Evolutionary conservation across 768 basidiomycete genomes (phyloP).

Genomic region (Gloeostereum incarnatum): DNA sequence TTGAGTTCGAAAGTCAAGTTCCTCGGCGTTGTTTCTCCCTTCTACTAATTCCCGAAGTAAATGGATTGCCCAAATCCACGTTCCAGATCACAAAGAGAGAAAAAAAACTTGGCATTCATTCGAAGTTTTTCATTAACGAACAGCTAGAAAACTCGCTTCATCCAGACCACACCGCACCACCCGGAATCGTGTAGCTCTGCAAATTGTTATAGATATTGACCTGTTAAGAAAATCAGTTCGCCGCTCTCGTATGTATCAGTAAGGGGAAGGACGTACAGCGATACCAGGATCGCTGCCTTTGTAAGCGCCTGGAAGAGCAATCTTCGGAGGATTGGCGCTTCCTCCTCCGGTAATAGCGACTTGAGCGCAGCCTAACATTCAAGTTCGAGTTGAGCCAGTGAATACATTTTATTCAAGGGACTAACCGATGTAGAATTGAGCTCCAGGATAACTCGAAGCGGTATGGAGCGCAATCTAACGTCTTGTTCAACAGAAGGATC

Average conservation of each 20-base stretch:
- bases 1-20: too few species aligned
- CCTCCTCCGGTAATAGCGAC: constrained; percentile 36
- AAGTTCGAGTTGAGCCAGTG: not conserved
- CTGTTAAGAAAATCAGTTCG: constrained; percentile 11
- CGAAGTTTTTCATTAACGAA: too few species aligned
- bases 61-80: too few species aligned
- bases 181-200: constrained; percentile 37
- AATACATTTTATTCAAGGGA: not conserved
- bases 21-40: too few species aligned
- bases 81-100: too few species aligned
- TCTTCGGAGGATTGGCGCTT: constrained; percentile 35
- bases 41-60: too few species aligned
- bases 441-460: constrained; percentile 34
- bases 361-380: constrained; percentile 33
- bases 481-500: not conserved
- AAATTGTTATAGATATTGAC: constrained; percentile 50
- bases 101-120: too few species aligned
- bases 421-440: constrained; percentile 38
- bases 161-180: constrained; percentile 28
- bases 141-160: too few species aligned
- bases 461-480: constrained; percentile 25
- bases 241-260: not conserved
- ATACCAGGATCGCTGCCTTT: constrained; percentile 38
- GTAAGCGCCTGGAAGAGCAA: constrained; percentile 40
- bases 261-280: constrained; percentile 20